These are phyloP conservation scores for Yarrowia sp. DNA, from an alignment of 805 yeast species.

Conservation along the genomic window DNA sequence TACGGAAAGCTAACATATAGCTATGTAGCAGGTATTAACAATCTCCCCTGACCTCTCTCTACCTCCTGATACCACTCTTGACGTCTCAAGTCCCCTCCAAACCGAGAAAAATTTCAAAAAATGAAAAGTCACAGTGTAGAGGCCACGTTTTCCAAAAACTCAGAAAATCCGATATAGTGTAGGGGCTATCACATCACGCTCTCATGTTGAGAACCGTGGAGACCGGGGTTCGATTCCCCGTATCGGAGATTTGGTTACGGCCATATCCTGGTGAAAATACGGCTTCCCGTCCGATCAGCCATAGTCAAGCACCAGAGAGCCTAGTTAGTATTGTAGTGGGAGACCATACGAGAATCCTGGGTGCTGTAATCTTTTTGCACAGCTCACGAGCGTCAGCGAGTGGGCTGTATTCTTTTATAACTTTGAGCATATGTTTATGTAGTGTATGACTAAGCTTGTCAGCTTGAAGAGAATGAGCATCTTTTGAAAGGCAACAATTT, in stretches of 20 bases:
- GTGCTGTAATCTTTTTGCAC: slow-evolving; percentile 25
- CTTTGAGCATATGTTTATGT: no score
- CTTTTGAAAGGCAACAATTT: no score
- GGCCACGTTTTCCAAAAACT: not conserved
- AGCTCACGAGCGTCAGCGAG: not conserved
- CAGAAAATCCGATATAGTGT: slow-evolving; percentile 28
- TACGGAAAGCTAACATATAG: no score
- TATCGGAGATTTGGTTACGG: slow-evolving; percentile 31
- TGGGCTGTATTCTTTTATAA: not conserved
- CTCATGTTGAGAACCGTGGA: slow-evolving; percentile 38
- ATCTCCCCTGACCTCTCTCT: no score
- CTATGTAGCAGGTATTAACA: no score
- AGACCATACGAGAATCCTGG: slow-evolving; percentile 36
- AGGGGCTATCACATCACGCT: slow-evolving; percentile 39
- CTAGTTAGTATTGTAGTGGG: slow-evolving; percentile 36
- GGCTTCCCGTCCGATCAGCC: slow-evolving; percentile 37
- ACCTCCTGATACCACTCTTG: no score
- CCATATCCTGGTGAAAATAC: slow-evolving; percentile 36
- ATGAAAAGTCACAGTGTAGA: not conserved
- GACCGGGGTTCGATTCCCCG: slow-evolving; percentile 40
- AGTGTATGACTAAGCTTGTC: no score
- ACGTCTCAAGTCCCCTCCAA: not conserved
- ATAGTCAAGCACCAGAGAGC: slow-evolving; percentile 36
- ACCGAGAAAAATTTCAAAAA: not conserved
- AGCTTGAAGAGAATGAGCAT: no score